Base-by-base conservation (phyloP, 352 stramenopile genomes). In the Hyaloperonospora arabidopsidis region DNA sequence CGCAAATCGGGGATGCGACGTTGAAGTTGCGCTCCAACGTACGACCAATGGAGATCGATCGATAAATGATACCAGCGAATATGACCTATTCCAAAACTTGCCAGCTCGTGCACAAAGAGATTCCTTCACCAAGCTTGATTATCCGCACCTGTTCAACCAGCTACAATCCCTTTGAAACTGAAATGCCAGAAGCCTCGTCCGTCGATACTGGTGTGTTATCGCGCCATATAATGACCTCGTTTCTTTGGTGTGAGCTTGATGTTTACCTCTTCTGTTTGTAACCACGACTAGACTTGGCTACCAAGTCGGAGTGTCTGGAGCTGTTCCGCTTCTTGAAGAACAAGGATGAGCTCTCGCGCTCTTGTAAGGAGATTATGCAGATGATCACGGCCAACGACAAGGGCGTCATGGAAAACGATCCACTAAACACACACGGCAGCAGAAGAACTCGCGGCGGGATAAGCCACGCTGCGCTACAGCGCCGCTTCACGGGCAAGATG, bases 401-500 rank as follows among this genome's bases (percentile, higher is more conserved):
- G 46, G 74, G 76, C 34, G 76, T 91, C 12, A 55, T 72, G 40
- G 80, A 91, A 57, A 89, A 87, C 69, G 62, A 88, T 48, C 32
- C 65, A 40, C 55, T 89, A 39, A 89, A 87, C 64, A 76, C 74
- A 23, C 49, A 75, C 40, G 81, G 81, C 21, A 76, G 79, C 44
- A 68, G 69, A n/a, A 73, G 81, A 6, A 60, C 52, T 1, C 79
- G 79, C 48, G 77, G 79, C 18, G 78, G 78, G 5, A 70, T 89
- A 52, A 89, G 76, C 54, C 81, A 89, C 59, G 81, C 81, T 18
- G 75, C 78, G 15, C 67, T 91, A 15, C 81, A 91, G 60, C 72
- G 81, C 22, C 81, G 78, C 55, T 87, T 83, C 67, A 91, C 81
- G 40, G 81, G 81, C 72, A 88, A 88, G 64, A 89, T 89, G 81